phyloP scores from a whole-genome alignment of 176 grass and related monocot species.

The Tillandsia fasciculata region DNA sequence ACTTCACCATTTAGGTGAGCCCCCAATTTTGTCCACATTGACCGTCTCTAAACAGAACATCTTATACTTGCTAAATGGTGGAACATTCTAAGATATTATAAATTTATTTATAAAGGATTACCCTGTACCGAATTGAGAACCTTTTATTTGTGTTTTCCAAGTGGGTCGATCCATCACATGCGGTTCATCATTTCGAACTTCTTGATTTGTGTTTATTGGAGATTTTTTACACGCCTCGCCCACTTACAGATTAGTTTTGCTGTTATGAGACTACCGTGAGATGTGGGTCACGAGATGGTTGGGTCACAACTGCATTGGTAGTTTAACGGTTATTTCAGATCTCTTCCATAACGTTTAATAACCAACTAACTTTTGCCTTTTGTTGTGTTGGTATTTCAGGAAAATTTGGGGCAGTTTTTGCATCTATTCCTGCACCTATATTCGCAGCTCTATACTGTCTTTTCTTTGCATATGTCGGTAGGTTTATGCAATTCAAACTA shows the following conservation, averaged over 20 bases:
- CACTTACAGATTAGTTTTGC: neutral
- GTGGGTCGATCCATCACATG: too few relatives aligned
- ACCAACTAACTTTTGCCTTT: neutral
- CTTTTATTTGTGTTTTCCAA: too few relatives aligned
- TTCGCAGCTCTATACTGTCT: conserved; percentile 93
- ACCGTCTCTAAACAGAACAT: too few relatives aligned
- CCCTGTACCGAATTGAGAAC: too few relatives aligned
- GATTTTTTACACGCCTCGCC: neutral
- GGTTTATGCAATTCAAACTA: conserved; percentile 18
- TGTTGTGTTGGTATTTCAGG: conserved; percentile 39
- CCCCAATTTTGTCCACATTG: neutral
- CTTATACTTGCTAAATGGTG: too few relatives aligned
- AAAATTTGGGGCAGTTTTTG: conserved; percentile 98
- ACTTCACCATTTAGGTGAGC: neutral
- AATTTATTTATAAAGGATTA: too few relatives aligned
- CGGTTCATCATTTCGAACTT: too few relatives aligned
- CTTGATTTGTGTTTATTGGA: too few relatives aligned
- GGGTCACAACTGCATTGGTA: too few relatives aligned
- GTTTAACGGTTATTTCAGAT: too few relatives aligned
- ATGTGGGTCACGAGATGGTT: neutral
- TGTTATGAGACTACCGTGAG: neutral
- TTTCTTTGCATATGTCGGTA: conserved; percentile 98
- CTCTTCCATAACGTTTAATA: neutral
- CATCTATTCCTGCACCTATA: conserved; percentile 90
- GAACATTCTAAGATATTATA: too few relatives aligned